phyloP scores from a whole-genome alignment of 257 asterid species.

The Rhazya stricta region DNA sequence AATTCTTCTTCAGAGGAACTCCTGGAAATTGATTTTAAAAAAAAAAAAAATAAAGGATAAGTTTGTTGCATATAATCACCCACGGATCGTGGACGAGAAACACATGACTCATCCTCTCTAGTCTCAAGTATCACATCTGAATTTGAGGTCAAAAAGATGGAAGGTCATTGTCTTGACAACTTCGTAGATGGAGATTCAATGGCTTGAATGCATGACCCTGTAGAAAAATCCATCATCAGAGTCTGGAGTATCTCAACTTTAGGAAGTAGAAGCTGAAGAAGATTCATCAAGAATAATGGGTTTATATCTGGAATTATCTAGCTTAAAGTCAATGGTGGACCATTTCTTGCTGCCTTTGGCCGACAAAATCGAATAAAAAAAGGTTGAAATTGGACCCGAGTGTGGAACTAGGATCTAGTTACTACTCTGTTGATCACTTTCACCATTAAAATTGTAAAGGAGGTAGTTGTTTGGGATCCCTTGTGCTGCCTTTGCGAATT shows the following conservation, averaged over 20 bases:
- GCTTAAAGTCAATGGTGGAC: conserved; percentile 22
- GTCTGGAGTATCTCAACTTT: conserved; percentile 14
- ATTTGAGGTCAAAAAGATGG: conserved; percentile 16
- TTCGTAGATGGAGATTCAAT: conserved; percentile 1
- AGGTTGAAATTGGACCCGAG: conserved; percentile 7
- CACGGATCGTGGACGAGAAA: conserved; percentile 4
- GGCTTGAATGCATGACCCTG: conserved; percentile 11
- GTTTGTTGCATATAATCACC: neutral
- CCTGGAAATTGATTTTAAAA: too few species aligned
- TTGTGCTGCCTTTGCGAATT: neutral
- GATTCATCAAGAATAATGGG: neutral
- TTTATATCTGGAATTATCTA: conserved; percentile 8
- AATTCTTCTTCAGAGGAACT: too few species aligned
- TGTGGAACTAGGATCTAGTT: conserved; percentile 1
- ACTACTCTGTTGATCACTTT: conserved; percentile 10
- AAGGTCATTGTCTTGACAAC: conserved; percentile 18
- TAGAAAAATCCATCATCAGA: neutral
- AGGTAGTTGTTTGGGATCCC: neutral
- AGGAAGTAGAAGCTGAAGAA: neutral
- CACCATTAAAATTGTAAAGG: conserved; percentile 22
- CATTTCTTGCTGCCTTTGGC: conserved; percentile 4
- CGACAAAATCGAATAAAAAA: conserved; percentile 10
- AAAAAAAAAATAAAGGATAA: too few species aligned
- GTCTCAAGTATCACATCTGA: too few species aligned
- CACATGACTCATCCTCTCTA: neutral